Percentiles rank a stretch among this genome's conserved stretches.
These are phyloP conservation scores for Fusarium goolgardi DNA, from an alignment of 2,329 filamentous ascomycete species.

Conservation along the genomic window DNA sequence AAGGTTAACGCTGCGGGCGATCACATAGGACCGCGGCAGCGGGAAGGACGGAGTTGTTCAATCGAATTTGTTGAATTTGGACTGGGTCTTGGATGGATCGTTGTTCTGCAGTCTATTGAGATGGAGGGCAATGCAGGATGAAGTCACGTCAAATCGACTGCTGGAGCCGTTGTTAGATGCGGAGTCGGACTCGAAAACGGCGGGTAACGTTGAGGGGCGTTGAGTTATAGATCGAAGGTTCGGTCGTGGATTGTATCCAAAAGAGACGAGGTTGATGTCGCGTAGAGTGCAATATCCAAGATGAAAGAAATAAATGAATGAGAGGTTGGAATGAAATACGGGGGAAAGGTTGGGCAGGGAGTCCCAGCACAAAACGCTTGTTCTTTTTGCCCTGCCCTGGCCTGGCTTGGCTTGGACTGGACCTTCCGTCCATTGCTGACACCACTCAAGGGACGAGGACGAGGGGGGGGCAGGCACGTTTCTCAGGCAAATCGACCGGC, in stretches of 20 bases:
- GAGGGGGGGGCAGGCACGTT: conserved; percentile 25
- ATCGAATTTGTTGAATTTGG: conserved; percentile 5
- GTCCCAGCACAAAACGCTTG: conserved; percentile 16
- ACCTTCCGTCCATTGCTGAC: conserved; percentile 21
- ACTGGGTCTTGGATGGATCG: not conserved
- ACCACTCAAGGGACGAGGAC: conserved; percentile 12
- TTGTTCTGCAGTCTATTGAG: not conserved
- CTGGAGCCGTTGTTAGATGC: conserved; percentile 21
- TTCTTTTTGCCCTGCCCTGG: conserved; percentile 40
- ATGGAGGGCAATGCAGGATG: conserved; percentile 37
- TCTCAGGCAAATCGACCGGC: conserved; percentile 15
- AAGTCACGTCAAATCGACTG: conserved; percentile 38
- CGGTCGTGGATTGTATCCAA: not conserved
- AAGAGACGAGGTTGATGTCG: not conserved
- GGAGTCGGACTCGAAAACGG: conserved; percentile 33
- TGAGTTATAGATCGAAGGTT: not conserved
- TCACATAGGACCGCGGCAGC: conserved; percentile 45
- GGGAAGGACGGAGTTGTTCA: not conserved
- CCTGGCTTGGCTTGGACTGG: conserved; percentile 1
- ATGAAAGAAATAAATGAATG: conserved; percentile 12
- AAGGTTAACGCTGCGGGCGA: conserved; percentile 23
- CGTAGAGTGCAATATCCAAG: conserved; percentile 4
- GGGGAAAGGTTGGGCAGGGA: conserved; percentile 34
- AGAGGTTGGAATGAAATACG: conserved; percentile 24
- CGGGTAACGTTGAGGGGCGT: conserved; percentile 20